Base-by-base conservation (phyloP, 2,329 filamentous ascomycete species). In the Fusarium illudens region DNA sequence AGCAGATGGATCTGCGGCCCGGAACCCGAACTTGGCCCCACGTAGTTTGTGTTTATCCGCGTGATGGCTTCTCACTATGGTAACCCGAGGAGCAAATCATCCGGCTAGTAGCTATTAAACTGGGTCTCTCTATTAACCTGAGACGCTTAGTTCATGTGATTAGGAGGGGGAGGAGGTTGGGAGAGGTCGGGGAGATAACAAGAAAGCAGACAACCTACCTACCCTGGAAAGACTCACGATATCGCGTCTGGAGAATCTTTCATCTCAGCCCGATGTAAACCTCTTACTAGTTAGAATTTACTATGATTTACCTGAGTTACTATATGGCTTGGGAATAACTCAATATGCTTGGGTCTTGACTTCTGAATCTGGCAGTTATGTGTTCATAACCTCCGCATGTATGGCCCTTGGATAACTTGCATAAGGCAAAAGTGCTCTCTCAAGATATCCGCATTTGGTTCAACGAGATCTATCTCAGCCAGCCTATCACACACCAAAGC, bases 1-100 rank as follows among this genome's bases (percentile, higher is more conserved):
- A 52, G 29, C 20, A 52, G n/a, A 6, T 39, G 50, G 50, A 39
- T 19, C 19, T 37, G 25, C 50, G 50, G 50, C 50, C 50, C 50
- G 50, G 22, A 53, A 53, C 32, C 50, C 50, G 54, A 50, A 17
- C 30, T 32, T 29, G 13, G 27, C 48, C 27, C 53, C 10, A 44
- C 39, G 39, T 44, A 44, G 39, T 20, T 30, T 29, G 25, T 17
- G 13, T 39, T 20, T n/a, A 29, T 17, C 42, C 4, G 37, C n/a
- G 39, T 20, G 15, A 27, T 13, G n/a, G 27, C 39, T 44, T 44
- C 39, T 44, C 25, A 44, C 20, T 44, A 10, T 44, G 39, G 39
- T 44, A 44, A 44, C 22, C 39, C 39, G 39, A 44, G 39, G 39
- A 44, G 39, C 39, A 25, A 25, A 44, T 44, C 39, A 25, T 44